A percentile compares a stretch with the other conserved stretches of the same genome.
phyloP scores from a whole-genome alignment of 1,284 basidiomycete species.

The Rhizoctonia solani region DNA sequence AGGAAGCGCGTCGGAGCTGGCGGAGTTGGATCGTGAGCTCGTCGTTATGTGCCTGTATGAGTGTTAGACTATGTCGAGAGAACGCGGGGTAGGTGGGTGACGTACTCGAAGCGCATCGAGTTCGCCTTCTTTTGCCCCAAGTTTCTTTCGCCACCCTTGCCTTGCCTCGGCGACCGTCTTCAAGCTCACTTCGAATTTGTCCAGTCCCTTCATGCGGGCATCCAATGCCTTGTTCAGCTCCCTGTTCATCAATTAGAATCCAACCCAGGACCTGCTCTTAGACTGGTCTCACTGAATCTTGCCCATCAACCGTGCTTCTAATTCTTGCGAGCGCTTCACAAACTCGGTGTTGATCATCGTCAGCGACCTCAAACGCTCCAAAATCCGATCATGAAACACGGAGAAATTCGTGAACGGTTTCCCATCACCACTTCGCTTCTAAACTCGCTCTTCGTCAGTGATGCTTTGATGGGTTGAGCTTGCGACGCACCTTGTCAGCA shows the following conservation, averaged over 20 bases:
- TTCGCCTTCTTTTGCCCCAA: constrained; percentile 84
- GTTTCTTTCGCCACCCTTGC: constrained; percentile 82
- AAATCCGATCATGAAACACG: constrained; percentile 94
- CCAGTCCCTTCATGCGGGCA: constrained; percentile 86
- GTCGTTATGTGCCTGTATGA: constrained; percentile 64
- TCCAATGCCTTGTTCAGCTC: constrained; percentile 90
- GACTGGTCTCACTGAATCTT: constrained; percentile 60
- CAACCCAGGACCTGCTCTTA: neutral
- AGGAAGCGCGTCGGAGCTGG: constrained; percentile 64
- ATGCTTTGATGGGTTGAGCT: constrained; percentile 29
- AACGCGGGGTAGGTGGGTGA: neutral
- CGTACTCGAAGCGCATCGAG: constrained; percentile 79
- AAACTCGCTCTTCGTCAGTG: constrained; percentile 39
- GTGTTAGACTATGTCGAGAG: too few species aligned
- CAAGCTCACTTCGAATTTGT: constrained; percentile 88
- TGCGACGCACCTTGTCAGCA: constrained; percentile 78
- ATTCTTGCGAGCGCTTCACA: constrained; percentile 82
- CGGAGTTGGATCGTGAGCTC: constrained; percentile 79
- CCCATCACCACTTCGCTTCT: constrained; percentile 61
- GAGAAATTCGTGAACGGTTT: constrained; percentile 92
- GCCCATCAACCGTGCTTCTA: constrained; percentile 72
- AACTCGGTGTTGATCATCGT: constrained; percentile 84
- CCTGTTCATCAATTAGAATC: constrained; percentile 42
- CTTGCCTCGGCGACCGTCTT: constrained; percentile 85
- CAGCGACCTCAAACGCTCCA: constrained; percentile 81